A percentile compares a stretch with the other conserved stretches of the same genome.
These are phyloP conservation scores for Hypoxylon crocopeplum DNA, from an alignment of 495 filamentous ascomycete genomes.

Conservation along the genomic window DNA sequence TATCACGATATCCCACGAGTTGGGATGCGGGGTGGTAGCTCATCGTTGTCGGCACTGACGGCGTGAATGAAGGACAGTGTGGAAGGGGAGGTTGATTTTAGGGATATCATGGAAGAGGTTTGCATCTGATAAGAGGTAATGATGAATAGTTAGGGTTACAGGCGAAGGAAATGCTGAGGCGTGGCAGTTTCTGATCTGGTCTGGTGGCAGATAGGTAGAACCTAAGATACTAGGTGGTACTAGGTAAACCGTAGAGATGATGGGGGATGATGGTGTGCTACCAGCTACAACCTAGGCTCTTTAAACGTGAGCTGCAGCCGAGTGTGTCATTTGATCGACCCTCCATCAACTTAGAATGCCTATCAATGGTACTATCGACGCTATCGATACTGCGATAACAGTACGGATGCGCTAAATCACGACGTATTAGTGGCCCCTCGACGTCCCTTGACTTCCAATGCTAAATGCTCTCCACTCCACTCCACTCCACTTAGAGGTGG, in stretches of 20 bases:
- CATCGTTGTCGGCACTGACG: conserved; percentile 35
- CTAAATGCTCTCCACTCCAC: conserved; percentile 23
- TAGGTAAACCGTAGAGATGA: not conserved
- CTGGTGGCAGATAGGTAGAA: not conserved
- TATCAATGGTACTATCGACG: conserved; percentile 18
- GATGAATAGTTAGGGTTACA: not conserved
- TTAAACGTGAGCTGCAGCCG: conserved; percentile 25
- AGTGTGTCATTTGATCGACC: conserved; percentile 39
- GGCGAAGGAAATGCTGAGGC: not conserved
- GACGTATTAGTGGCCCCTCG: conserved; percentile 13
- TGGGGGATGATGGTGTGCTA: conserved; percentile 8
- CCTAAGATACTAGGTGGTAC: not conserved
- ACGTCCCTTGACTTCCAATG: not conserved
- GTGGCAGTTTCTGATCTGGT: conserved; percentile 6
- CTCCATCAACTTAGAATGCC: conserved; percentile 9
- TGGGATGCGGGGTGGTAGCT: conserved; percentile 45
- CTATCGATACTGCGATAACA: conserved; percentile 36
- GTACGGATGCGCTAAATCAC: conserved; percentile 16
- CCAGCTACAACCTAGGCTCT: conserved; percentile 2
- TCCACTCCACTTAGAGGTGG: conserved; percentile 2
- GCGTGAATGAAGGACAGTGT: conserved; percentile 9
- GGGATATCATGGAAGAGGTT: conserved; percentile 8
- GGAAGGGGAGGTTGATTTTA: not conserved
- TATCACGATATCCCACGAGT: conserved; percentile 43
- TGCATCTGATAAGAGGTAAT: not conserved